Evolutionary conservation across 805 yeast genomes (phyloP).

Genomic region (Blastobotrys mokoenaii): DNA sequence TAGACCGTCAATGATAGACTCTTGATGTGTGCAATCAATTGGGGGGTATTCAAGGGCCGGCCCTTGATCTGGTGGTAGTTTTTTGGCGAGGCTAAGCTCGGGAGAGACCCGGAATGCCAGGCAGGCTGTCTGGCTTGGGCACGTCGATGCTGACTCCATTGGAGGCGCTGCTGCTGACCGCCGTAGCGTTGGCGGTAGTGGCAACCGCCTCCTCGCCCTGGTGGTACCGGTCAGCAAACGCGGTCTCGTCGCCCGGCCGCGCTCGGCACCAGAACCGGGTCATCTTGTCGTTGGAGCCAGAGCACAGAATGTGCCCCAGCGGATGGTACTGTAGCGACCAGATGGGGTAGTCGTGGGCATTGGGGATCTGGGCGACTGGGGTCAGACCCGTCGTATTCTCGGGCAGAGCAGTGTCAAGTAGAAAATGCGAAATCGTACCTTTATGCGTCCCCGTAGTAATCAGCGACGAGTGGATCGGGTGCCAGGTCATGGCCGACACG

Average conservation of each 20-base stretch:
- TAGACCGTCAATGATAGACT: no score
- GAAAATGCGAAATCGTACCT: slow-evolving; percentile 76
- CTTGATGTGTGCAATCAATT: no score
- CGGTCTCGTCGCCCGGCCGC: slow-evolving; percentile 79
- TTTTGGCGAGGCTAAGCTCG: background rate
- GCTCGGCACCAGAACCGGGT: slow-evolving; percentile 93
- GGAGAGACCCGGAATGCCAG: background rate
- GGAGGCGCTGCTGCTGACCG: background rate
- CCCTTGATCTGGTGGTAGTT: no score
- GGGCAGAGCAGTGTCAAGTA: slow-evolving; percentile 39
- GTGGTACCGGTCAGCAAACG: slow-evolving; percentile 75
- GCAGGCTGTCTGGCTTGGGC: background rate
- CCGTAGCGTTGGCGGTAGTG: background rate
- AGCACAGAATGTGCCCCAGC: slow-evolving; percentile 78
- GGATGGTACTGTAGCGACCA: slow-evolving; percentile 91
- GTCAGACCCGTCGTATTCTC: slow-evolving; percentile 25
- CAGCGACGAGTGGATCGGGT: slow-evolving; percentile 75
- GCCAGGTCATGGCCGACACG: slow-evolving; percentile 82
- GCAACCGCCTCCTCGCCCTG: slow-evolving; percentile 37
- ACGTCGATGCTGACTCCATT: background rate
- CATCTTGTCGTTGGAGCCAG: slow-evolving; percentile 91
- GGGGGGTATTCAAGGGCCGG: no score
- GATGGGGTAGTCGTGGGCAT: slow-evolving; percentile 90
- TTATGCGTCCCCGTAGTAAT: slow-evolving; percentile 82
- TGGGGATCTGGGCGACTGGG: slow-evolving; percentile 51